phyloP scores from a whole-genome alignment of 1,284 basidiomycete genomes.

The Coniferiporia sulphurascens region DNA sequence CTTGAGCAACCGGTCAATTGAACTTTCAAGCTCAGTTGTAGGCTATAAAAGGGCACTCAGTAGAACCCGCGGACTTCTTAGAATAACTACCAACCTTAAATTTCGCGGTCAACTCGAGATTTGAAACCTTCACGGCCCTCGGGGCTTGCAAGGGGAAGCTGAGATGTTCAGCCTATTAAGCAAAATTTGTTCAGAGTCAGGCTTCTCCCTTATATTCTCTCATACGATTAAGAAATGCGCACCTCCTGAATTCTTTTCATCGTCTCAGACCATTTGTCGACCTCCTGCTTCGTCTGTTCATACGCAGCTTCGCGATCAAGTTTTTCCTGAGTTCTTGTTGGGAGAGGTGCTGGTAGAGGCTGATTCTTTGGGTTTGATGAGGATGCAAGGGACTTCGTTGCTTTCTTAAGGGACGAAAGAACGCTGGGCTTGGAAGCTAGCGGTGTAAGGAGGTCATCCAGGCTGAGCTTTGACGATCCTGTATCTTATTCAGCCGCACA shows the following conservation, averaged over 20 bases:
- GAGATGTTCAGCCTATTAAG: constrained; percentile 76
- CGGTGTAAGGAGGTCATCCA: constrained; percentile 75
- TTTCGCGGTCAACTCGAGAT: constrained; percentile 72
- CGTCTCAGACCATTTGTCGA: constrained; percentile 89
- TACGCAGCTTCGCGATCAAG: constrained; percentile 93
- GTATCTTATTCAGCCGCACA: background rate
- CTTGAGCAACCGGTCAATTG: constrained; percentile 72
- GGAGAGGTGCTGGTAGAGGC: constrained; percentile 81
- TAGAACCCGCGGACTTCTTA: background rate
- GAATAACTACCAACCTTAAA: constrained; percentile 56
- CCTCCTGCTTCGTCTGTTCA: constrained; percentile 87
- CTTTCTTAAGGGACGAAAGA: constrained; percentile 62
- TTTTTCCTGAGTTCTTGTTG: constrained; percentile 82
- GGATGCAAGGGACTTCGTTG: constrained; percentile 55
- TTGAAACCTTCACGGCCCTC: constrained; percentile 56
- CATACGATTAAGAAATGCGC: constrained; percentile 12
- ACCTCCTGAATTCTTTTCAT: constrained; percentile 87
- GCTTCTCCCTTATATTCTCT: constrained; percentile 1
- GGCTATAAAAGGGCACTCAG: constrained; percentile 40
- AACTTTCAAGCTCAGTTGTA: constrained; percentile 72
- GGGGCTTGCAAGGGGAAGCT: constrained; percentile 86
- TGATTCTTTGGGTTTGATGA: constrained; percentile 45
- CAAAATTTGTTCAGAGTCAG: constrained; percentile 7
- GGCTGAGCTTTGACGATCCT: constrained; percentile 51
- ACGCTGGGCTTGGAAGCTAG: constrained; percentile 54